A percentile compares a stretch with the other conserved stretches of the same genome.
Evolutionary conservation across 139 green algal genomes (phyloP).

Genomic region (Marvania coccoides): DNA sequence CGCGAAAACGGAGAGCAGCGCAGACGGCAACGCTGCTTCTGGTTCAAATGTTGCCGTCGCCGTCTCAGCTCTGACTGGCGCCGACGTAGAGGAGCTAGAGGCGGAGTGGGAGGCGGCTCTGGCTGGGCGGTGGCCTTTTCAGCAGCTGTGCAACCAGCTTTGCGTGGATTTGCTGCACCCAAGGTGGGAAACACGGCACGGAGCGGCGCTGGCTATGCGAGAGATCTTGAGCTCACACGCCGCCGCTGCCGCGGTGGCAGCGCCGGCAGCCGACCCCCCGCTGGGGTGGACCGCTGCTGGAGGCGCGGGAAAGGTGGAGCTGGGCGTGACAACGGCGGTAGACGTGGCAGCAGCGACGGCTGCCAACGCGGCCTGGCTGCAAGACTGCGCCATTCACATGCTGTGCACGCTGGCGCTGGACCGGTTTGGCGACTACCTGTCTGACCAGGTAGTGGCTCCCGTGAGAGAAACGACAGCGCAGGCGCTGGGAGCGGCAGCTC

Average conservation of each 20-base stretch:
- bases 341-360: constrained; percentile 26
- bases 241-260: constrained; percentile 30
- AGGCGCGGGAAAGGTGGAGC: constrained; percentile 23
- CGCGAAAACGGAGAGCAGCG: constrained; percentile 1
- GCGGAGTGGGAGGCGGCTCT: constrained; percentile 43
- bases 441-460: constrained; percentile 84
- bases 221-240: constrained; percentile 72
- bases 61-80: neutral
- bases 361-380: constrained; percentile 68
- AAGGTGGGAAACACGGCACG: constrained; percentile 61
- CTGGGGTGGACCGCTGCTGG: constrained; percentile 22
- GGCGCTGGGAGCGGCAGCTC: constrained; percentile 64
- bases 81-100: neutral
- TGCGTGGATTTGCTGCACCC: constrained; percentile 53
- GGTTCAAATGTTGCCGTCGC: neutral
- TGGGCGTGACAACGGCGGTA: constrained; percentile 27
- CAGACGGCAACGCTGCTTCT: neutral
- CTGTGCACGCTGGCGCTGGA: constrained; percentile 90
- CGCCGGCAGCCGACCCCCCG: constrained; percentile 4
- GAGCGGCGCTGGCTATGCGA: constrained; percentile 71
- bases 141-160: constrained; percentile 66
- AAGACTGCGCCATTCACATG: constrained; percentile 74
- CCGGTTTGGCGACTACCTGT: constrained; percentile 89
- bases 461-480: constrained; percentile 92
- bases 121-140: constrained; percentile 76